phyloP scores from a whole-genome alignment of 106 monocot species.

The Agapanthus africanus region DNA sequence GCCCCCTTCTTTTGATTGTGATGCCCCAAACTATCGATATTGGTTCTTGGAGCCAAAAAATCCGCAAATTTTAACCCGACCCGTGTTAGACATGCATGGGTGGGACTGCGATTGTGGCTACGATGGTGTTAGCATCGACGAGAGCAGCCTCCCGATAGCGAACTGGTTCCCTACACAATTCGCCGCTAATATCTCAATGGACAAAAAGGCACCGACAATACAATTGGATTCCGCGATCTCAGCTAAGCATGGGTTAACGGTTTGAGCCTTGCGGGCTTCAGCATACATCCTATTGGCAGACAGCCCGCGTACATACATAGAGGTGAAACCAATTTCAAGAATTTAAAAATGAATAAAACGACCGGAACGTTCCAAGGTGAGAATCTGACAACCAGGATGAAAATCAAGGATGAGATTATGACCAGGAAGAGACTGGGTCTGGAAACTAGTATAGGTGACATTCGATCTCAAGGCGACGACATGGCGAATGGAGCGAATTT shows the following conservation, averaged over 20 bases:
- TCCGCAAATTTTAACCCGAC: conserved; percentile 60
- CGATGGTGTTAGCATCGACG: conserved; percentile 79
- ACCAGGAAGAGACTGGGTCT: conserved; percentile 60
- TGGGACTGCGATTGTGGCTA: conserved; percentile 96
- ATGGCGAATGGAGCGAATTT: conserved; percentile 84
- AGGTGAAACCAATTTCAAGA: conserved; percentile 81
- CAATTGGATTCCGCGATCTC: conserved; percentile 77
- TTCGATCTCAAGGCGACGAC: conserved; percentile 71
- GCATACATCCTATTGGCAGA: conserved; percentile 72
- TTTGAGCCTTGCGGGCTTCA: conserved; percentile 77
- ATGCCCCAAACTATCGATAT: conserved; percentile 62
- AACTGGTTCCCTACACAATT: conserved; percentile 54
- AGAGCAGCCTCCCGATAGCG: conserved; percentile 58
- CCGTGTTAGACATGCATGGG: conserved; percentile 76
- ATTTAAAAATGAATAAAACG: conserved; percentile 79
- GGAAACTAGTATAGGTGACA: conserved; percentile 64
- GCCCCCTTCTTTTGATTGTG: conserved; percentile 84
- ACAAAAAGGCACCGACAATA: conserved; percentile 87
- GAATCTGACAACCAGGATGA: conserved; percentile 69
- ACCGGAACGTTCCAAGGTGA: conserved; percentile 84
- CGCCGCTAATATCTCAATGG: conserved; percentile 48
- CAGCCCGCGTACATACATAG: conserved; percentile 71
- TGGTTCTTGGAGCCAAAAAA: conserved; percentile 80
- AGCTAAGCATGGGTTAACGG: conserved; percentile 78
- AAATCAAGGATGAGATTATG: conserved; percentile 67